These are phyloP conservation scores for Gossypium schwendimanii DNA, from an alignment of 441 rosid species.

Conservation along the genomic window DNA sequence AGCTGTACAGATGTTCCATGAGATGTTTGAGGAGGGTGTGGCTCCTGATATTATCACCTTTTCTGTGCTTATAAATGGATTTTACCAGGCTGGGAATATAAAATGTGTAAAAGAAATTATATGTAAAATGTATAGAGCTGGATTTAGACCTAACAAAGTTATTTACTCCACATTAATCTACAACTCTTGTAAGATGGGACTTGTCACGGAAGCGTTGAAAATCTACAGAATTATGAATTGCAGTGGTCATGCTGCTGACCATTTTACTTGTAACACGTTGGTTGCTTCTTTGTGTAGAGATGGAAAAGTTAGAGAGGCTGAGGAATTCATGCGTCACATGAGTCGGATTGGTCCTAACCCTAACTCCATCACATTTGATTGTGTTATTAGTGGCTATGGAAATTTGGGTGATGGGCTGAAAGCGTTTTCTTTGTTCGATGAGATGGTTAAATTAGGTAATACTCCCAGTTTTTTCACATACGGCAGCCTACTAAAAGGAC, in stretches of 20 bases:
- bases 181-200: slow-evolving; percentile 49
- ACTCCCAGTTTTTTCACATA: slow-evolving; percentile 60
- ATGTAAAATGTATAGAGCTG: slow-evolving; percentile 58
- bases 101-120: slow-evolving; percentile 45
- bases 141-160: slow-evolving; percentile 49
- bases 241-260: slow-evolving; percentile 36
- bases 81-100: slow-evolving; percentile 43
- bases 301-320: slow-evolving; percentile 65
- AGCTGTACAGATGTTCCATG: slow-evolving; percentile 44
- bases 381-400: slow-evolving; percentile 59
- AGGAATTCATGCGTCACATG: slow-evolving; percentile 56
- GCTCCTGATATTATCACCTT: slow-evolving; percentile 64
- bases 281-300: slow-evolving; percentile 56
- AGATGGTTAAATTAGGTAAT: slow-evolving; percentile 61
- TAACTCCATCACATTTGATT: slow-evolving; percentile 50
- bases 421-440: slow-evolving; percentile 64
- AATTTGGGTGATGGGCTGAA: slow-evolving; percentile 46
- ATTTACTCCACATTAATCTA: slow-evolving; percentile 54
- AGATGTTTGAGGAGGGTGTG: slow-evolving; percentile 55
- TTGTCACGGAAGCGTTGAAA: slow-evolving; percentile 51
- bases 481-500: slow-evolving; percentile 70
- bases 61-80: slow-evolving; percentile 75
- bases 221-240: slow-evolving; percentile 50
- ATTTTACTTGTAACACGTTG: slow-evolving; percentile 47
- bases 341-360: slow-evolving; percentile 36